Conservation (phyloP, 768 basidiomycete species). For the Lactarius indigo region DNA sequence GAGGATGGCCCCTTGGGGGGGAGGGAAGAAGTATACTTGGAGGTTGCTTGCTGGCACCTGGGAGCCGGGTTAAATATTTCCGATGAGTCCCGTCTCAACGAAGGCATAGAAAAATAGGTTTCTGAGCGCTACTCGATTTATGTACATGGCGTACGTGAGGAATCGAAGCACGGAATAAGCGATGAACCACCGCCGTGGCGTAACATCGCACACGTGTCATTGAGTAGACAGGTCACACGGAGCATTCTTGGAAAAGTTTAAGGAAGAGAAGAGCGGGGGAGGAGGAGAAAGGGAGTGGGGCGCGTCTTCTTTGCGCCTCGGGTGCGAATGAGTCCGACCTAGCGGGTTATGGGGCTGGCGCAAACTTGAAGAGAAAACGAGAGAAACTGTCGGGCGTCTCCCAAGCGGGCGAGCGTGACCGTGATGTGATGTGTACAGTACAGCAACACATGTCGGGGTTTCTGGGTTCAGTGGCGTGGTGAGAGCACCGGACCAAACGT, state of each 20-base stretch:
- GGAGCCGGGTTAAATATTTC: not conserved
- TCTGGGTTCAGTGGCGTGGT: not conserved
- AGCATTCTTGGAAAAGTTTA: not conserved
- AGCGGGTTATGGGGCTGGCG: not conserved
- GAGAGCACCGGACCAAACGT: conserved; percentile 2
- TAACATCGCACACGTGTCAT: conserved; percentile 12
- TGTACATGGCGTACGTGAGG: conserved; percentile 12
- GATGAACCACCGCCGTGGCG: conserved; percentile 10
- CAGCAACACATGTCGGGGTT: not conserved
- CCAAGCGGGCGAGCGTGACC: not conserved
- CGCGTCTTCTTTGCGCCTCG: not conserved
- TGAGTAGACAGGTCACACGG: not conserved
- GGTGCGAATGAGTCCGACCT: not conserved
- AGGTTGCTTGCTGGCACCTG: not conserved
- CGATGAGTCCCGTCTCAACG: not conserved
- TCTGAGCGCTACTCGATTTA: conserved; percentile 9
- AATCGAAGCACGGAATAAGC: conserved; percentile 18
- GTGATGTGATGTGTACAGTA: not conserved
- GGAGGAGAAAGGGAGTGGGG: not conserved
- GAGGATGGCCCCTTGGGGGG: not conserved
- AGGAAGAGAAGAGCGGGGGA: not conserved
- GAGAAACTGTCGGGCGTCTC: not conserved
- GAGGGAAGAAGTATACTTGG: not conserved
- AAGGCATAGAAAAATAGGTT: not conserved
- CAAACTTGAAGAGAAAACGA: not conserved